Evolutionary conservation across 352 stramenopile genomes (phyloP), one percentile per base, ranked within the genome.

Genomic region (Phytopythium helicoides): DNA sequence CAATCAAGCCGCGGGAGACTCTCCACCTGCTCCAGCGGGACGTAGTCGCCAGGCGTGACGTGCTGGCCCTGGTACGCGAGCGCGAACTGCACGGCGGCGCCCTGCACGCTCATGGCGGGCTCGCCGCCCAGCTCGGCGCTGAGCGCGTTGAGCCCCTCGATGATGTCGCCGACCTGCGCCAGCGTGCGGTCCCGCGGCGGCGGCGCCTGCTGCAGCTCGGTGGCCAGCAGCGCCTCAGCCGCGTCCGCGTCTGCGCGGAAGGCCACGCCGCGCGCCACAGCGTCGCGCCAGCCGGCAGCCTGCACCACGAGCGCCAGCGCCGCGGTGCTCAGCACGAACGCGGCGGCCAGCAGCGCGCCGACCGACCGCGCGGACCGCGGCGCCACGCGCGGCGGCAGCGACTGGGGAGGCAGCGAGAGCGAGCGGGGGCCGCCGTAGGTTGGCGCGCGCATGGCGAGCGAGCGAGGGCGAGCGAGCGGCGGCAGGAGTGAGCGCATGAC

Each of bases 241-340:
- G 21, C 6, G 54, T 45, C 2, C 14, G 54, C 22, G 54, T 40
- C 40, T 51, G 39, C 22, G 49, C 54, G 47, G 33, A 21, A 34
- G 47, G 40, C 11, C 10, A 47, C 22, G 41, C 41, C 41, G 41
- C 22, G 21, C 12, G 25, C 7, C 21, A 47, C 49, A 21, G 60
- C 40, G 6, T 52, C 46, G 42, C 61, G 47, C 28, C 75, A 36
- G 2, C 66, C 69, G 6, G 62, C 34, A 16, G 62, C 57, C 38
- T 76, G 69, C 44, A 76, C 63, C 22, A 76, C 41, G 4, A 54
- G 59, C 47, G 53, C 67, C 59, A 71, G 71, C 28, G 71, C 58
- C 8, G 70, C 25, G 52, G 68, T 46, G 34, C 66, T 71, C 38
- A 77, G 38, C 37, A 81, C 44, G 31, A 71, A 59, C 38, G 71